Conservation (phyloP, 768 basidiomycete genomes). For the Panus rudis region DNA sequence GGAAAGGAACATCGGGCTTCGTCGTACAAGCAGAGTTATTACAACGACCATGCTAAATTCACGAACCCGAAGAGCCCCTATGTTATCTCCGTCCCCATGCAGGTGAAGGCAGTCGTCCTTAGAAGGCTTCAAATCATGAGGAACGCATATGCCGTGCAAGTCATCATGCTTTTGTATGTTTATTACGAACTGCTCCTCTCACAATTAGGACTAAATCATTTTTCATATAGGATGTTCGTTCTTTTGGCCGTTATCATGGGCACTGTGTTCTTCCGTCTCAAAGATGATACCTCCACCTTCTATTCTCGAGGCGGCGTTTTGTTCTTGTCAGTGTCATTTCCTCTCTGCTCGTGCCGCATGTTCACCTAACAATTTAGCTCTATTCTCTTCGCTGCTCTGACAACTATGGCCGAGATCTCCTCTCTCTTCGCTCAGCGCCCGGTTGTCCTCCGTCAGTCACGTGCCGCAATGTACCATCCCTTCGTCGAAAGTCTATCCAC, state of each 20-base stretch:
- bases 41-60: conserved; percentile 42
- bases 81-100: conserved; percentile 30
- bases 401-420: conserved; percentile 59
- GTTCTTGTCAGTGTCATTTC: conserved; percentile 51
- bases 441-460: conserved; percentile 49
- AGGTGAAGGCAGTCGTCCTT: conserved; percentile 27
- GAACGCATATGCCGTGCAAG: conserved; percentile 23
- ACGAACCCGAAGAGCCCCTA: conserved; percentile 33
- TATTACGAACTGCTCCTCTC: conserved; percentile 11
- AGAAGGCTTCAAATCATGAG: conserved; percentile 30
- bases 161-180: conserved; percentile 21
- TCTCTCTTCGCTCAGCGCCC: conserved; percentile 50
- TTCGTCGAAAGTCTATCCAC: conserved; percentile 50
- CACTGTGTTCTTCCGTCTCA: conserved; percentile 54
- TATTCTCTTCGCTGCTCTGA: conserved; percentile 52
- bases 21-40: conserved; percentile 42
- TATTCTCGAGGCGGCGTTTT: conserved; percentile 74
- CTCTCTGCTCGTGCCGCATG: neutral
- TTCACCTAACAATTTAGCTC: conserved; percentile 28
- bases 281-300: conserved; percentile 51
- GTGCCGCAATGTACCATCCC: conserved; percentile 57
- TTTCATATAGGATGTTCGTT: conserved; percentile 45
- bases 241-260: conserved; percentile 52
- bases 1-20: conserved; percentile 35
- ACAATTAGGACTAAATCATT: too few species aligned